A percentile compares a stretch with the other conserved stretches of the same genome.
Conservation (phyloP, 2,329 filamentous ascomycete species). For the Alternaria burnsii region DNA sequence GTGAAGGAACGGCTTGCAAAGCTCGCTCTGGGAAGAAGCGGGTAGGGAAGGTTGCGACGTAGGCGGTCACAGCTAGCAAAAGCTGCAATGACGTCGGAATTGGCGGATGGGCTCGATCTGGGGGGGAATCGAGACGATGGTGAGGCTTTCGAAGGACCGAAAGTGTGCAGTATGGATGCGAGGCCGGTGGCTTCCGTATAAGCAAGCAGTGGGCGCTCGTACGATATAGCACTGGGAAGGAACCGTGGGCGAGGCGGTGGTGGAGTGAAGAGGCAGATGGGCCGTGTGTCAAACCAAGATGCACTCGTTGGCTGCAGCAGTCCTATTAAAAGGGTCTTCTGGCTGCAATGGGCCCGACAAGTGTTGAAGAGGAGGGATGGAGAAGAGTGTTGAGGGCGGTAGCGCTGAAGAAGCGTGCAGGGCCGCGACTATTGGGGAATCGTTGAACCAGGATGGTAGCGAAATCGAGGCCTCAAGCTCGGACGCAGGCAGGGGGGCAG, state of each 20-base stretch:
- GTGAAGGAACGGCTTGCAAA: conserved; percentile 23
- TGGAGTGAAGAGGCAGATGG: conserved; percentile 23
- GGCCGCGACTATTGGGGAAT: conserved; percentile 44
- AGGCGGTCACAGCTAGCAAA: conserved; percentile 38
- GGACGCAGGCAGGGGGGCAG: conserved; percentile 21
- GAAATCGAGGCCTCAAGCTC: conserved; percentile 38
- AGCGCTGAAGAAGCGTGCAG: conserved; percentile 41
- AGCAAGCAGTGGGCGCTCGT: conserved; percentile 18
- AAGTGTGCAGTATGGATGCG: conserved; percentile 21
- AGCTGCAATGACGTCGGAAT: conserved; percentile 47
- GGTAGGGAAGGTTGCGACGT: conserved; percentile 15
- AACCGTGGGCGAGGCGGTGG: conserved; percentile 28
- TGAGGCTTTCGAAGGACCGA: conserved; percentile 26
- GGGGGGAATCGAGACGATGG: conserved; percentile 19
- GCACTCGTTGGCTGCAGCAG: conserved; percentile 25
- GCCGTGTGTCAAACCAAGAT: conserved; percentile 24
- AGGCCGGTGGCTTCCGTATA: conserved; percentile 44
- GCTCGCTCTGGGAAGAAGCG: conserved; percentile 22
- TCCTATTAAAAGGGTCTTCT: conserved; percentile 42
- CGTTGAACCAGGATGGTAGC: conserved; percentile 39
- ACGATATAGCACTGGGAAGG: conserved; percentile 27
- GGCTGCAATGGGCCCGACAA: conserved; percentile 47
- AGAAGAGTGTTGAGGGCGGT: conserved; percentile 46
- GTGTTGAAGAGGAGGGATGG: conserved; percentile 35
- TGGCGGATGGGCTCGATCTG: conserved; percentile 23